Base-by-base conservation (phyloP, 1,139 yeast species). In the Ogataea hybrid region DNA sequence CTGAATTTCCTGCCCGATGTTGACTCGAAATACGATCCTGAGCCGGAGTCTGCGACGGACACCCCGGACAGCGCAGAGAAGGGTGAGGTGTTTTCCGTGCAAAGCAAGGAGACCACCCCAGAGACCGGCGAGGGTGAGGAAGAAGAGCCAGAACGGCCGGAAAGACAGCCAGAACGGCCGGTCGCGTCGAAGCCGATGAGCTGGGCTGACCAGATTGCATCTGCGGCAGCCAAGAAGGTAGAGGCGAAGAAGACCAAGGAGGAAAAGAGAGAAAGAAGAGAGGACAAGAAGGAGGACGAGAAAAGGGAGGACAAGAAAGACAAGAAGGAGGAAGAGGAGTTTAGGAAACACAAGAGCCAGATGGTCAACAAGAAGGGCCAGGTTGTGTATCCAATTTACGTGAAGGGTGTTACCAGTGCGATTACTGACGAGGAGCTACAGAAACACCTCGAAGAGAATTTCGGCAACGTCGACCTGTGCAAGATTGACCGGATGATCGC, bases 1-100 rank as follows among this genome's bases (percentile, higher is more conserved):
- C 73, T 83, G 57, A 73, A 79, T 47, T 80, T 80, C 50, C 65
- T 80, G 44, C 79, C 81, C 11, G 74, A 69, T 43, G 64, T 58
- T 29, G 62, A 61, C 38, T 49, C 48, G 29, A 50, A 47, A 29
- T 46, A 37, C 18, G 43, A 29, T n/a, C 30, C 35, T 9, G 47
- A 15, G 36, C 44, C 38, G 14, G 43, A 32, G 28, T 25, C 37
- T 21, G 39, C 29, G 21, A 27, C 28, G n/a, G 39, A 28, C n/a
- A 32, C 39, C 11, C 36, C 35, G 14, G 42, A 32, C 12, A 37
- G 29, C 7, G 35, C 32, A 21, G 42, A 33, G 28, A 29, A 22
- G 17, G 33, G 14, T 20, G 37, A 34, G 31, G 51, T 48, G 27
- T 45, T 47, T 32, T 48, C 53, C 6, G 31, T 25, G 15, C 35